Evolutionary conservation across 768 basidiomycete species (phyloP).

Genomic region (Clathrus columnatus): DNA sequence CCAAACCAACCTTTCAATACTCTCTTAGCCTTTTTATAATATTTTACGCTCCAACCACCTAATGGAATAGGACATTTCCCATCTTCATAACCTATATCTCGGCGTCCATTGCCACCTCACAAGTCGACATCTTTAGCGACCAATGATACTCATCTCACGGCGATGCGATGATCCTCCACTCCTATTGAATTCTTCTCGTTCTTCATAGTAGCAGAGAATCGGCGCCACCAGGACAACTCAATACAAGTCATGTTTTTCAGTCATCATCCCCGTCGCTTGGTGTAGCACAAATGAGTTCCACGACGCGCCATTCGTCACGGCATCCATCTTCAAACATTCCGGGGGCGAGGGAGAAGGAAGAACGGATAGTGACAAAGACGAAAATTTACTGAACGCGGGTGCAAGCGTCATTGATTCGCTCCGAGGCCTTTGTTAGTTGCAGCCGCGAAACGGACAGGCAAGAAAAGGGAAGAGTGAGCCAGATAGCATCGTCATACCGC

Average conservation of each 20-base stretch:
- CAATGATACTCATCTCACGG: background rate
- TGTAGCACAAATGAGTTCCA: background rate
- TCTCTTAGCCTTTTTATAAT: background rate
- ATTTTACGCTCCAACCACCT: background rate
- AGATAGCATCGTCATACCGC: background rate
- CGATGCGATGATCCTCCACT: background rate
- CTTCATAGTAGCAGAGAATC: background rate
- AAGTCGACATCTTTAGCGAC: background rate
- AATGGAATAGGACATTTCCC: background rate
- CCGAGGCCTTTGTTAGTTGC: background rate
- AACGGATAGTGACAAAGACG: background rate
- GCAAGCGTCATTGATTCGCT: background rate
- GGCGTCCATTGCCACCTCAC: background rate
- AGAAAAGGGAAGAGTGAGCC: slow-evolving; percentile 4
- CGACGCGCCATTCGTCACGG: background rate
- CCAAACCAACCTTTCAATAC: too few species aligned
- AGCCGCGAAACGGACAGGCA: background rate
- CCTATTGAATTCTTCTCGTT: background rate
- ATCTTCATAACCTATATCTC: slow-evolving; percentile 1
- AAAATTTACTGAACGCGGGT: too few species aligned
- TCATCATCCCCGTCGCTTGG: background rate
- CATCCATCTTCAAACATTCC: background rate
- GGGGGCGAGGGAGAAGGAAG: background rate
- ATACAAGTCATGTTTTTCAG: background rate
- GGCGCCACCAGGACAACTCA: background rate